phyloP scores from a whole-genome alignment of 192 early-diverging fungal genomes.

The Backusella parvicylindrica region DNA sequence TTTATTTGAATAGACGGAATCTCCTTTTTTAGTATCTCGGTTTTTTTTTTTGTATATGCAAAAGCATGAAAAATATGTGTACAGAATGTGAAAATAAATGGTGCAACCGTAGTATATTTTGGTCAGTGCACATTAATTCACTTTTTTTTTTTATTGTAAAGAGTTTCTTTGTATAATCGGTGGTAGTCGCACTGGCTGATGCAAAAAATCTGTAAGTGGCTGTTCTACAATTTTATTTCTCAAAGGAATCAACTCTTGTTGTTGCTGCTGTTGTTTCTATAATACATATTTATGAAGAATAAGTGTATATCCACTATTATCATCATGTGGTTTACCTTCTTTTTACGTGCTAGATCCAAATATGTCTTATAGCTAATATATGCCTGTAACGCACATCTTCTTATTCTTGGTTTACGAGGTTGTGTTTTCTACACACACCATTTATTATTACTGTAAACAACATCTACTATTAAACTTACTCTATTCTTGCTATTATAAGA shows the following conservation, averaged over 20 bases:
- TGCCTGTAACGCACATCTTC: slow-evolving; percentile 20
- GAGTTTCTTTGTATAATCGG: neutral
- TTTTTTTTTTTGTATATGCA: too few relatives aligned
- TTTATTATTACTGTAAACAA: neutral
- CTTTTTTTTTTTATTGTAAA: neutral
- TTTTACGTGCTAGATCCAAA: slow-evolving; percentile 10
- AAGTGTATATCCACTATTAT: neutral
- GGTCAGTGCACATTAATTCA: neutral
- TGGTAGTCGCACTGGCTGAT: neutral
- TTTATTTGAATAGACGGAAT: neutral
- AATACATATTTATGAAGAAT: neutral
- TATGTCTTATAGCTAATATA: slow-evolving; percentile 33
- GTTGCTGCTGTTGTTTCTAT: neutral
- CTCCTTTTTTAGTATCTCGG: neutral
- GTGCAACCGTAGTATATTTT: neutral
- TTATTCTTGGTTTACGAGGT: slow-evolving; percentile 11
- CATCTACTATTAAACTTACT: neutral
- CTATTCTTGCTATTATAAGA: neutral
- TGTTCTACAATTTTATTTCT: neutral
- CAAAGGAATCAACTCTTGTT: neutral
- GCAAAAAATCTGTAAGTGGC: slow-evolving; percentile 1
- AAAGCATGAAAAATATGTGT: neutral
- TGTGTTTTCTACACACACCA: neutral
- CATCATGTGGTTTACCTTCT: neutral
- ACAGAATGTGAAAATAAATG: neutral